Evolutionary conservation across 805 yeast species (phyloP).

Genomic region (Candida verbasci): DNA sequence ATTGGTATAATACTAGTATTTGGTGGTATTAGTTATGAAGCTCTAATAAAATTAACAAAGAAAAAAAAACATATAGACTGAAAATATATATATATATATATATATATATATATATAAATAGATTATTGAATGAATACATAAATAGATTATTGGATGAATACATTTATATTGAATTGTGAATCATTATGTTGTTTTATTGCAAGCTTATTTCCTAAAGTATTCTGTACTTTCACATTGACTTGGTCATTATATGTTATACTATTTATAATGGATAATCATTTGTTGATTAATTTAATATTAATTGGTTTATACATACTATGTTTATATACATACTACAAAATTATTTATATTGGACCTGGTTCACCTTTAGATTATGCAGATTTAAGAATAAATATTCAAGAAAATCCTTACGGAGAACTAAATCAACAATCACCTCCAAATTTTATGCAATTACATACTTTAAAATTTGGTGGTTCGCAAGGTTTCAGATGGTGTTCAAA

Average conservation of each 20-base stretch:
- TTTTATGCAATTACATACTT: conserved; percentile 31
- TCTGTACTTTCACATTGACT: conserved; percentile 37
- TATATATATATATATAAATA: too few relatives aligned
- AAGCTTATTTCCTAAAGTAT: conserved; percentile 44
- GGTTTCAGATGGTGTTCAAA: conserved; percentile 56
- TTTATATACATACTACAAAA: conserved; percentile 49
- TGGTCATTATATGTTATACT: conserved; percentile 46
- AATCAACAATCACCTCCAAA: conserved; percentile 27
- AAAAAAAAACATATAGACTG: conserved; percentile 10
- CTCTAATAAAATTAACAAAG: conserved; percentile 31
- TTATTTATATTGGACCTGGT: conserved; percentile 57
- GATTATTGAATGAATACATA: conserved; percentile 9
- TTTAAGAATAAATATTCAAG: conserved; percentile 24
- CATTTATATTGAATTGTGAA: not conserved
- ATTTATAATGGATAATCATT: conserved; percentile 12
- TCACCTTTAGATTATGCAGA: conserved; percentile 56
- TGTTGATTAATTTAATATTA: conserved; percentile 18
- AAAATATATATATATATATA: too few relatives aligned
- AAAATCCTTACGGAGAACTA: conserved; percentile 12
- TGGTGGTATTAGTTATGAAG: conserved; percentile 81
- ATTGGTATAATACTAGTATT: conserved; percentile 75
- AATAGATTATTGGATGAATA: not conserved
- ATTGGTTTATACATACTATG: conserved; percentile 29
- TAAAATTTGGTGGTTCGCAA: conserved; percentile 43
- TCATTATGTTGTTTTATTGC: conserved; percentile 11